Conservation (phyloP, 2,329 filamentous ascomycete genomes). For the Calonectria pseudoreteaudii region DNA sequence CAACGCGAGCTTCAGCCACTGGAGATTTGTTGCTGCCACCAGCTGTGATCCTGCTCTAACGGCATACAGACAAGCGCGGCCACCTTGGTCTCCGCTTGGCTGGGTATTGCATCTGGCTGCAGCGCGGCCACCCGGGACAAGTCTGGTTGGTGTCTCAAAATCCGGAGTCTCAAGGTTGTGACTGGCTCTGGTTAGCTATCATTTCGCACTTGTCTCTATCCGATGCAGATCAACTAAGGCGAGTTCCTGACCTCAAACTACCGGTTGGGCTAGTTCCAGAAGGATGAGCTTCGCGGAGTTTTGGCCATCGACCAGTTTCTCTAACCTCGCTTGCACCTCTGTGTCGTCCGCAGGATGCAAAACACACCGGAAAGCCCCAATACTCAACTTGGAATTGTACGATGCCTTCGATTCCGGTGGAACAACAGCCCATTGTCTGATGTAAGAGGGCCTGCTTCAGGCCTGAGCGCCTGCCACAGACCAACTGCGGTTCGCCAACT, state of each 20-base stretch:
- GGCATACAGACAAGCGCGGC: constrained; percentile 2
- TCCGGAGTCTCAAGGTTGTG: background rate
- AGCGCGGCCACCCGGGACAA: background rate
- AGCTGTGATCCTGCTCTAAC: constrained; percentile 2
- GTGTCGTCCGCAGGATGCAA: background rate
- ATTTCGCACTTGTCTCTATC: background rate
- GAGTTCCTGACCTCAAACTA: background rate
- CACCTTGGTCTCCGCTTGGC: background rate
- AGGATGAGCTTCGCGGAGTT: background rate
- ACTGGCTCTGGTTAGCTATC: background rate
- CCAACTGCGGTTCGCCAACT: background rate
- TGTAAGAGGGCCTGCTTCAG: background rate
- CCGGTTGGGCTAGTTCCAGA: background rate
- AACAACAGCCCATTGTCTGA: background rate
- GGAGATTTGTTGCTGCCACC: background rate
- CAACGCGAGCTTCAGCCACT: constrained; percentile 13
- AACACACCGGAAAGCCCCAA: background rate
- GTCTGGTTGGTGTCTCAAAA: background rate
- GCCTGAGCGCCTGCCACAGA: background rate
- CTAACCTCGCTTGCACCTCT: background rate
- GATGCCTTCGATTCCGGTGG: background rate
- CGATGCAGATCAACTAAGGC: background rate
- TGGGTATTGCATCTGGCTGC: background rate
- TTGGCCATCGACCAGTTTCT: background rate
- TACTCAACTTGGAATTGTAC: background rate